These are phyloP conservation scores for Colletotrichum tropicicola DNA, from an alignment of 2,329 filamentous ascomycete genomes.

Conservation along the genomic window DNA sequence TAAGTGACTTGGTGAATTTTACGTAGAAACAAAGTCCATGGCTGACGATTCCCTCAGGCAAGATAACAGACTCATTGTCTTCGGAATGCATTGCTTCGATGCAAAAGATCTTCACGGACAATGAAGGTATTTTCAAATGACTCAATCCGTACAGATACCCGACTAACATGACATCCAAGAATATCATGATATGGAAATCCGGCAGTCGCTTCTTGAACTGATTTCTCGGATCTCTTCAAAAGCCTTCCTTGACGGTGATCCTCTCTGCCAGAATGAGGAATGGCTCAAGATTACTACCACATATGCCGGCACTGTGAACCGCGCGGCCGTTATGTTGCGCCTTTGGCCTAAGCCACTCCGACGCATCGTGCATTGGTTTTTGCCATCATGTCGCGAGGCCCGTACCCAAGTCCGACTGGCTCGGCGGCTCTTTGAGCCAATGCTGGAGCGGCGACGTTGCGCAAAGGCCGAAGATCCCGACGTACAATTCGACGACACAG, in stretches of 20 bases:
- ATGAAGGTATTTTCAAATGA: background rate
- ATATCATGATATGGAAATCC: constrained; percentile 20
- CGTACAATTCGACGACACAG: constrained; percentile 42
- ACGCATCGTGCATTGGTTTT: constrained; percentile 51
- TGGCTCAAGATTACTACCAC: constrained; percentile 56
- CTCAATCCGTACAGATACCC: background rate
- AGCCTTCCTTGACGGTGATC: constrained; percentile 53
- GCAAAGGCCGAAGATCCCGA: constrained; percentile 29
- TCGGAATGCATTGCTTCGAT: constrained; percentile 1
- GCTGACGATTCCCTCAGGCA: background rate
- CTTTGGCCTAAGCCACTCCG: constrained; percentile 49
- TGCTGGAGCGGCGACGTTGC: constrained; percentile 36
- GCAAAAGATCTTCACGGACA: background rate
- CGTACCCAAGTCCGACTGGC: constrained; percentile 48
- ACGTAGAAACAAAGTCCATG: background rate
- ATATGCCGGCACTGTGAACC: constrained; percentile 50
- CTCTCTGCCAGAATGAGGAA: constrained; percentile 51
- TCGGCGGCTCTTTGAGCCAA: constrained; percentile 44
- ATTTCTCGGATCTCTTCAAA: constrained; percentile 59
- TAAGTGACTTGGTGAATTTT: background rate
- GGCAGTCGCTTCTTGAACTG: constrained; percentile 32
- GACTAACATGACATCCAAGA: constrained; percentile 30
- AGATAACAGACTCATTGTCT: constrained; percentile 1
- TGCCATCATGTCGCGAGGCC: constrained; percentile 47
- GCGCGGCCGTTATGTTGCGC: constrained; percentile 46